phyloP scores from a whole-genome alignment of 2,329 filamentous ascomycete species.

The Cercospora sp. region DNA sequence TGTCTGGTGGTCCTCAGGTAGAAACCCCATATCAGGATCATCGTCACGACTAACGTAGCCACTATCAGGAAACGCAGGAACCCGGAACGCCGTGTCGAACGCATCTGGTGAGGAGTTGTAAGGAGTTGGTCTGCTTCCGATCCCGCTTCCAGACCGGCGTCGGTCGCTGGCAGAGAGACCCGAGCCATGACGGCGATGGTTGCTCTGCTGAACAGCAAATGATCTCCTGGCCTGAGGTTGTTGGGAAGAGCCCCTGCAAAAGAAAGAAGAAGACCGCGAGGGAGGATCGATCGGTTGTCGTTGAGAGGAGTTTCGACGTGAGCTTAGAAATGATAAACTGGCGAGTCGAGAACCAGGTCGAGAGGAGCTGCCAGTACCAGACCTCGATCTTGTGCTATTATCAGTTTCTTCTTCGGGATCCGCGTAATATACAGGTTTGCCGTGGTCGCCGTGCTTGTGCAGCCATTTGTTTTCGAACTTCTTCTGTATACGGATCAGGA shows the following conservation, averaged over 20 bases:
- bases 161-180: slow-evolving; percentile 3
- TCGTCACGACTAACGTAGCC: slow-evolving; percentile 14
- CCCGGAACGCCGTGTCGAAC: slow-evolving; percentile 1
- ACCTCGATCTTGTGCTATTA: not conserved
- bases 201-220: not conserved
- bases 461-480: slow-evolving; percentile 11
- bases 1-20: slow-evolving; percentile 5
- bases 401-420: slow-evolving; percentile 5
- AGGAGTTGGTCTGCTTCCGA: slow-evolving; percentile 7
- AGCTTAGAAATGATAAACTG: slow-evolving; percentile 6
- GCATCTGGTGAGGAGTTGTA: not conserved
- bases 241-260: slow-evolving; percentile 9
- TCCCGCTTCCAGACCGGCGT: slow-evolving; percentile 3
- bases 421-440: slow-evolving; percentile 12
- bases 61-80: slow-evolving; percentile 15
- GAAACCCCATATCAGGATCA: slow-evolving; percentile 11
- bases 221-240: slow-evolving; percentile 10
- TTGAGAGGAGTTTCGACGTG: slow-evolving; percentile 7
- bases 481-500: slow-evolving; percentile 14
- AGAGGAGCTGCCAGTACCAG: not conserved
- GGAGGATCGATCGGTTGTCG: not conserved
- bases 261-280: slow-evolving; percentile 8
- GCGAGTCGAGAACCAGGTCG: slow-evolving; percentile 8
- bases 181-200: slow-evolving; percentile 10
- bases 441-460: slow-evolving; percentile 13